Evolutionary conservation across 129 eudicot species (phyloP), one percentile per base, ranked within the genome.

Genomic region (Silybum marianum): DNA sequence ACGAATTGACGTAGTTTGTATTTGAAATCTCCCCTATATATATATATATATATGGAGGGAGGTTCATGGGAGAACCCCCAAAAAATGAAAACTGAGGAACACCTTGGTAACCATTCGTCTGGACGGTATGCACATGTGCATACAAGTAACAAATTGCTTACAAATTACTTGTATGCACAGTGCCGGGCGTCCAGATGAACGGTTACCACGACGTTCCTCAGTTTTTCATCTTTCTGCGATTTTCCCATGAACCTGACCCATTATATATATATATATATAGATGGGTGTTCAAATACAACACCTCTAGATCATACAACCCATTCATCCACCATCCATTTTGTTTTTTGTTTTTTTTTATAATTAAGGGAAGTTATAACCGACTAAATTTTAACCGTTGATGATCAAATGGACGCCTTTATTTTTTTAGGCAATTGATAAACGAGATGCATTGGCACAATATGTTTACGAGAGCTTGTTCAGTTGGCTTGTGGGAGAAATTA

Each of bases 361-460:
- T n/a, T n/a, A n/a, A n/a, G n/a, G n/a, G n/a, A n/a, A n/a, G n/a
- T n/a, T n/a, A n/a, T n/a, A n/a, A n/a, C n/a, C n/a, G n/a, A n/a
- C n/a, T n/a, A n/a, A n/a, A n/a, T n/a, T n/a, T n/a, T n/a, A n/a
- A n/a, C n/a, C n/a, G n/a, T n/a, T n/a, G n/a, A n/a, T n/a, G n/a
- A n/a, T n/a, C n/a, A n/a, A n/a, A n/a, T n/a, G n/a, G n/a, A n/a
- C n/a, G n/a, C n/a, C n/a, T n/a, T n/a, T n/a, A n/a, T n/a, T n/a
- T 66, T 40, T 86, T 66, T 75, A 96, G 99, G 99, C 99, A 80
- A 91, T 77, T 80, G 93, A 88, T 75, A 75, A 91, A 85, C 91
- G 99, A 89, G 97, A 96, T 85, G 90, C 97, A 38, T 74, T 96
- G 87, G 97, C 97, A 73, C 93, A 91, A 66, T 91, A 84, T 70